Base-by-base conservation (phyloP, 2,329 filamentous ascomycete genomes). In the Metarhizium robertsii region DNA sequence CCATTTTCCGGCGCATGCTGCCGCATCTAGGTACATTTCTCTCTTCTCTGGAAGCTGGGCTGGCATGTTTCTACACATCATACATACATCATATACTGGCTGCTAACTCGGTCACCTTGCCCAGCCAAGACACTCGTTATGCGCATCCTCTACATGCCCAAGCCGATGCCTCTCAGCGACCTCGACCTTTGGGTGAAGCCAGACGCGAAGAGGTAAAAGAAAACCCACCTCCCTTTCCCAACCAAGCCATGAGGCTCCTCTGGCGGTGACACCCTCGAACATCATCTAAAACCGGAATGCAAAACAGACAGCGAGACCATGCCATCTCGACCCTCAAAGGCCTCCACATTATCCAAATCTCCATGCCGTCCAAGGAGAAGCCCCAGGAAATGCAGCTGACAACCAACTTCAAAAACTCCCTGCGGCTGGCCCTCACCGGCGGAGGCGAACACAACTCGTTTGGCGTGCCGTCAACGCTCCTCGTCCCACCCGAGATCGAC, bases 1-100 rank as follows among this genome's bases (percentile, higher is more conserved):
- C 94, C 62, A 92, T 99, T 66, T 97, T 97, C 71, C 85, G 94
- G 62, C 92, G 94, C 74, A 96, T 99, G 91, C 81, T 99, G 57
- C 90, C 94, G 56, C 88, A 95, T 67, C 75, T 97, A 59, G 90
- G 88, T 92, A 66, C 75, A 64, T 25, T n/a, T 16, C 5, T 4
- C 25, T 25, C 25, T 25, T 25, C 25, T 25, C 25, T 25, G 4
- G 25, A 25, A 25, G 25, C 34, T 42, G 16, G 18, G 16, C 30
- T 36, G 38, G 47, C 47, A 52, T 4, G 16, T 29, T n/a, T 11
- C 16, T 20, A 4, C 13, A 20, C 13, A 11, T n/a, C 25, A 25
- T 25, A 25, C 25, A 25, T 25, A 25, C 25, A 25, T 25, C 25
- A 25, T 25, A 48, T 8, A 30, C 7, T 30, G 8, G 25, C 45